Percentiles rank a stretch among this genome's conserved stretches.
Evolutionary conservation across 805 yeast genomes (phyloP).

Genomic region (Clavispora carvajalis): DNA sequence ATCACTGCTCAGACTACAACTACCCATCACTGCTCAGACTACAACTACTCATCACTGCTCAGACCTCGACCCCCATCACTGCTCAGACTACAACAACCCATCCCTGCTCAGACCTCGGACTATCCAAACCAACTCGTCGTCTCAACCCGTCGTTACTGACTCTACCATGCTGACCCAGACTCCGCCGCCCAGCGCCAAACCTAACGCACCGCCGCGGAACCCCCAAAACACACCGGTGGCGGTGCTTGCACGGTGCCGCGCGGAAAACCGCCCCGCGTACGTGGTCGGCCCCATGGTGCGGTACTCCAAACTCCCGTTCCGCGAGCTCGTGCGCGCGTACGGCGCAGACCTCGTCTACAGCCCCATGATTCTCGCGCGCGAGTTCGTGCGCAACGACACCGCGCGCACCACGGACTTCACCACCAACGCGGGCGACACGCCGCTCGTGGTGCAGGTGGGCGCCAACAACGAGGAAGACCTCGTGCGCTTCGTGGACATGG

Average conservation of each 20-base stretch:
- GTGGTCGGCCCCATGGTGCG: constrained; percentile 92
- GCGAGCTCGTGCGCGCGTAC: constrained; percentile 68
- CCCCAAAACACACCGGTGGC: constrained; percentile 30
- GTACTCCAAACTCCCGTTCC: constrained; percentile 88
- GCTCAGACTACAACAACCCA: too few relatives aligned
- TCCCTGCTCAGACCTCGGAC: too few relatives aligned
- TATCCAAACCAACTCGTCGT: too few relatives aligned
- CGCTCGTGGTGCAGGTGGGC: constrained; percentile 87
- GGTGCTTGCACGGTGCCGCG: constrained; percentile 22
- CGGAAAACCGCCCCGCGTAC: constrained; percentile 31
- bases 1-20: too few relatives aligned
- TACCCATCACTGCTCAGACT: too few relatives aligned
- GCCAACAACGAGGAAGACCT: constrained; percentile 79
- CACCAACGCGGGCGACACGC: constrained; percentile 64
- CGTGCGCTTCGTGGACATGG: constrained; percentile 77
- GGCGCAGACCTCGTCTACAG: constrained; percentile 80
- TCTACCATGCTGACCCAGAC: too few relatives aligned
- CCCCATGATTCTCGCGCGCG: constrained; percentile 96
- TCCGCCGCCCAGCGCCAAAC: too few relatives aligned
- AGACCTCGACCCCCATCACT: too few relatives aligned
- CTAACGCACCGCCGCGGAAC: constrained; percentile 12
- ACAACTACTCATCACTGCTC: too few relatives aligned
- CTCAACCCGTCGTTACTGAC: too few relatives aligned
- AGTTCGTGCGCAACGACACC: constrained; percentile 76
- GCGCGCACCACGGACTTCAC: constrained; percentile 85